Evolutionary conservation across 306 rosid genomes (phyloP), one percentile per base, ranked within the genome.

Genomic region (Prunus persica): DNA sequence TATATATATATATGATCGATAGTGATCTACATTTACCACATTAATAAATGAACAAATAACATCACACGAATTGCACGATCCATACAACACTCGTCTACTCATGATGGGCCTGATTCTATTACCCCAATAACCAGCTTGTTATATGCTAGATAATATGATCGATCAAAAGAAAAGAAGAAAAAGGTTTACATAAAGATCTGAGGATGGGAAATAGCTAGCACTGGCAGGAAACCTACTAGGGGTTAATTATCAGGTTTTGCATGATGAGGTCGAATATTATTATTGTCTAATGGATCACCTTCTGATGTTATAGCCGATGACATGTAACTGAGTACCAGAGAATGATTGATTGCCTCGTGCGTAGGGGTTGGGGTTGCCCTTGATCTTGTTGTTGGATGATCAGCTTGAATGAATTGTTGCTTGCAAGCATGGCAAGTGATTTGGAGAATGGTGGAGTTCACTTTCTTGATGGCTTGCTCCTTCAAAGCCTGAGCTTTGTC

Each of bases 341-440:
- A 87, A 70, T 73, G 52, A 34, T 28, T 63, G 45, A 63, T 63
- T 28, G 67, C 20, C 5, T 7, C 8, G 15, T 52, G n/a, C 7
- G 58, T 52, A 15, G 65, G 69, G 55, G 22, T 46, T 54, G 28
- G 28, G 13, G 68, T 63, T 11, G 49, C 54, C 54, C 54, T 49
- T 49, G 54, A 49, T 25, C 56, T 69, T 1, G 70, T 43, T 6
- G 68, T 50, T 76, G 73, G 52, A 27, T 60, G 65, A 13, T 27
- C 38, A 13, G 89, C 74, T 78, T 87, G 89, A 32, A 63, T 61
- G 69, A 90, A 88, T 2, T 87, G 90, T 75, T 86, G 89, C 72
- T 87, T 91, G 75, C 99, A 96, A 71, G 90, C 75, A 15, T 88
- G 97, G 71, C 99, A 92, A n/a, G 99, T 96, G 84, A 96, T 86